Conservation (phyloP, 2,329 filamentous ascomycete species). For the Colletotrichum tanaceti region DNA sequence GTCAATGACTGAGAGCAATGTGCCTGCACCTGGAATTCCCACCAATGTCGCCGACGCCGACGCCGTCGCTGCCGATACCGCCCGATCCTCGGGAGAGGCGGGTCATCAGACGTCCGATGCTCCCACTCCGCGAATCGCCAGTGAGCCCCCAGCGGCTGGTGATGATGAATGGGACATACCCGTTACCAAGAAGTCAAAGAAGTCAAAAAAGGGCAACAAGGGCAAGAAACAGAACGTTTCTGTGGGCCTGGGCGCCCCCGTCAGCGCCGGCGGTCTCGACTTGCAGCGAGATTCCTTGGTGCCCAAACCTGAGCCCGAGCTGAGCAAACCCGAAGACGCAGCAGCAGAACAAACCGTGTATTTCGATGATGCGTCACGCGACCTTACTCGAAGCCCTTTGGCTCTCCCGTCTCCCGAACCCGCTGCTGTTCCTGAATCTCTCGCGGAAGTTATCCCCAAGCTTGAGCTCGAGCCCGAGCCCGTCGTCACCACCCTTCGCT, state of each 20-base stretch:
- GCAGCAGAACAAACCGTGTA: slow-evolving; percentile 1
- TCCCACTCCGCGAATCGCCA: background rate
- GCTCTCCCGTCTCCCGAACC: slow-evolving; percentile 19
- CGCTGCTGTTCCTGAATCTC: slow-evolving; percentile 1
- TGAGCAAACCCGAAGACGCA: background rate
- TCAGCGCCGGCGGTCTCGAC: background rate
- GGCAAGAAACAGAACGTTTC: slow-evolving; percentile 45
- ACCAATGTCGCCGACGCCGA: slow-evolving; percentile 11
- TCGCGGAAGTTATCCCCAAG: background rate
- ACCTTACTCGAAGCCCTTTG: slow-evolving; percentile 18
- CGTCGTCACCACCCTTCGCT: slow-evolving; percentile 23
- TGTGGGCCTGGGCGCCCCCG: background rate
- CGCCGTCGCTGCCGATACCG: background rate
- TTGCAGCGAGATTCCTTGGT: background rate
- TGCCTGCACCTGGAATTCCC: background rate
- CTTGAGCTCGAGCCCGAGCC: background rate
- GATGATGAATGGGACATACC: slow-evolving; percentile 35
- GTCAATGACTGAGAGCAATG: background rate
- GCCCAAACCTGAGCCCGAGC: background rate
- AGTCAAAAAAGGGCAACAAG: slow-evolving; percentile 46
- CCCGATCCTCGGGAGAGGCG: slow-evolving; percentile 43
- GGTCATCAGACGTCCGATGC: slow-evolving; percentile 17
- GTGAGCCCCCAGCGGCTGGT: slow-evolving; percentile 9
- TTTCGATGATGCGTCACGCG: slow-evolving; percentile 20
- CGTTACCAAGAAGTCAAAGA: slow-evolving; percentile 39